Evolutionary conservation across 371 early-diverging fungal species (phyloP).

Genomic region (Mucor sp.): DNA sequence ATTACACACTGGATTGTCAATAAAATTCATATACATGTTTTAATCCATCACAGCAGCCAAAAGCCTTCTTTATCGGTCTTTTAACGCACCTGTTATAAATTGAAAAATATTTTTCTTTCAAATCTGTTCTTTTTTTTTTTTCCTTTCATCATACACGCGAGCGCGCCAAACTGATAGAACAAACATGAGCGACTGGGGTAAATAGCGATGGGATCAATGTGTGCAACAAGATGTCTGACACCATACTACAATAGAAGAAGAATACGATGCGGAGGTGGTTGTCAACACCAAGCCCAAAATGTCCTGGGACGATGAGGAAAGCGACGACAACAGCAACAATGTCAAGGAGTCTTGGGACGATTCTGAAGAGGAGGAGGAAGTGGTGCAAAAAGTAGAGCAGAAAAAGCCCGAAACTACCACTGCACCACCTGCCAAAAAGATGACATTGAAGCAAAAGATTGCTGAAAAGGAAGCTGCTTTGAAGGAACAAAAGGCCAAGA

Average conservation of each 20-base stretch:
- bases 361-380: constrained; percentile 70
- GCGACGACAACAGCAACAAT: constrained; percentile 49
- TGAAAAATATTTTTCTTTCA: background rate
- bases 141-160: background rate
- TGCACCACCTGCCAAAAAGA: constrained; percentile 28
- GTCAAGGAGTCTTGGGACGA: constrained; percentile 78
- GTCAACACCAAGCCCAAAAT: constrained; percentile 35
- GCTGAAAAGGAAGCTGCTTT: constrained; percentile 56
- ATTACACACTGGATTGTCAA: background rate
- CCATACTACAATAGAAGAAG: constrained; percentile 35
- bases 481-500: constrained; percentile 40
- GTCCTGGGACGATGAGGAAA: constrained; percentile 86
- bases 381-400: background rate
- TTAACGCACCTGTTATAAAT: background rate
- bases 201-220: background rate
- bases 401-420: constrained; percentile 38
- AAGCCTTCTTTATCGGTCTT: background rate
- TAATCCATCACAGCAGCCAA: background rate
- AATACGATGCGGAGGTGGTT: constrained; percentile 34
- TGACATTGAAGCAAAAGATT: constrained; percentile 66
- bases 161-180: background rate
- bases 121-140: constrained; percentile 3
- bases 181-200: constrained; percentile 77
- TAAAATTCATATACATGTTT: background rate
- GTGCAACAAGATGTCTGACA: background rate